These are phyloP conservation scores for Starmerella tilneyi DNA, from an alignment of 805 yeast genomes.

Conservation along the genomic window DNA sequence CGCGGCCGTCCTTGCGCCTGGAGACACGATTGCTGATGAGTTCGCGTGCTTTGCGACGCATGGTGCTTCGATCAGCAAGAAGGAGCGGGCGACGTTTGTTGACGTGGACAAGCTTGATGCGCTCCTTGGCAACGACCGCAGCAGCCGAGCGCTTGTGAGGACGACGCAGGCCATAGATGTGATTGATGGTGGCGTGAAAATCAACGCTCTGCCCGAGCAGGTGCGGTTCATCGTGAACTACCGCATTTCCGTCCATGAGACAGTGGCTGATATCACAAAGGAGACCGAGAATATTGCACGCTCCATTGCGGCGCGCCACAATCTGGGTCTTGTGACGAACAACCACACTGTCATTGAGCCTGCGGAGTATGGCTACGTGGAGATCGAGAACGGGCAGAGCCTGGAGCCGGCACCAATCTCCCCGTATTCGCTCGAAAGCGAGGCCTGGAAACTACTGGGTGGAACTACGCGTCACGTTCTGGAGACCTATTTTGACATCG, in stretches of 20 bases:
- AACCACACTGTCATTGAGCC: conserved; percentile 25
- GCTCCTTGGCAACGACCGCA: background rate
- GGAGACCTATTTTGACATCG: conserved; percentile 32
- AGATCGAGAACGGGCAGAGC: conserved; percentile 21
- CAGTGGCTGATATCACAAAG: conserved; percentile 36
- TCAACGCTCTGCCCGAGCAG: conserved; percentile 65
- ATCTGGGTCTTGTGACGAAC: conserved; percentile 35
- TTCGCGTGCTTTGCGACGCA: conserved; percentile 58
- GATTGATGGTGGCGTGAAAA: conserved; percentile 60
- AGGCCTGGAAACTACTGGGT: conserved; percentile 45
- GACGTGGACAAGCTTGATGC: background rate
- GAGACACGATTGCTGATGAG: conserved; percentile 32
- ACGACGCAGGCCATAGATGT: conserved; percentile 64
- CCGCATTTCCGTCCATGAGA: conserved; percentile 51
- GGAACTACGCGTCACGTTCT: conserved; percentile 55
- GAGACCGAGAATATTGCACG: conserved; percentile 32
- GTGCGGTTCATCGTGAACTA: conserved; percentile 49
- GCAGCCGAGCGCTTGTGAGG: conserved; percentile 5
- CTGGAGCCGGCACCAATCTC: conserved; percentile 47
- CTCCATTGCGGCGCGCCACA: conserved; percentile 37
- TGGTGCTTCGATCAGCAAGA: conserved; percentile 29
- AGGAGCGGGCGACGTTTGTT: conserved; percentile 12
- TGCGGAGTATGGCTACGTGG: conserved; percentile 36
- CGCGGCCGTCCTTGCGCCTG: conserved; percentile 37
- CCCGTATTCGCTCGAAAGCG: conserved; percentile 33